A percentile compares a stretch with the other conserved stretches of the same genome.
These are phyloP conservation scores for Alopecurus myosuroides DNA, from an alignment of 176 grass and related monocot species.

Conservation along the genomic window DNA sequence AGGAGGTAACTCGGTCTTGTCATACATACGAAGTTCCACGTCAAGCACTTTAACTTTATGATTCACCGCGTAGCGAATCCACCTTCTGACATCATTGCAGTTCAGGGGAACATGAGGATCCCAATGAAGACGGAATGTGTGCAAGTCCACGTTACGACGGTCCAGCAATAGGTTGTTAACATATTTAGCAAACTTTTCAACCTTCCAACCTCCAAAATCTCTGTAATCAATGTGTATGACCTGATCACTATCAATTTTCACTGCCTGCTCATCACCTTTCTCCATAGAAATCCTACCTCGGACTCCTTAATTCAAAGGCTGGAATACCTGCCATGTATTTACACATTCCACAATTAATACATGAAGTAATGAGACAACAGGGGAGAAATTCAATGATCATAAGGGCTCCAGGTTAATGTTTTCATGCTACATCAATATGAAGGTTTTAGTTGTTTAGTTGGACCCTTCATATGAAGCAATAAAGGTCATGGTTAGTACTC, in stretches of 20 bases:
- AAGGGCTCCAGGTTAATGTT: neutral
- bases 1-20: constrained; percentile 5
- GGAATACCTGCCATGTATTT: neutral
- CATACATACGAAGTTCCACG: neutral
- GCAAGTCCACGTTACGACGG: constrained; percentile 6
- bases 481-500: neutral
- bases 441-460: neutral
- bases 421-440: neutral
- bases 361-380: neutral
- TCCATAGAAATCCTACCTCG: neutral
- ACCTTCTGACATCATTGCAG: constrained; percentile 14
- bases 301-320: neutral
- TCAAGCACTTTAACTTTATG: constrained; percentile 35
- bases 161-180: constrained; percentile 16
- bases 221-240: neutral
- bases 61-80: constrained; percentile 27
- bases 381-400: neutral
- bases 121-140: constrained; percentile 23
- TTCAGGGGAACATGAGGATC: neutral
- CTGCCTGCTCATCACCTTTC: neutral
- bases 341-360: constrained; percentile 3
- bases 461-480: neutral
- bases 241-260: neutral
- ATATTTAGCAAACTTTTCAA: constrained; percentile 7
- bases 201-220: neutral